A percentile compares a stretch with the other conserved stretches of the same genome.
Evolutionary conservation across 2,329 filamentous ascomycete species (phyloP).

Genomic region (Chrysoporthe austroafricana): DNA sequence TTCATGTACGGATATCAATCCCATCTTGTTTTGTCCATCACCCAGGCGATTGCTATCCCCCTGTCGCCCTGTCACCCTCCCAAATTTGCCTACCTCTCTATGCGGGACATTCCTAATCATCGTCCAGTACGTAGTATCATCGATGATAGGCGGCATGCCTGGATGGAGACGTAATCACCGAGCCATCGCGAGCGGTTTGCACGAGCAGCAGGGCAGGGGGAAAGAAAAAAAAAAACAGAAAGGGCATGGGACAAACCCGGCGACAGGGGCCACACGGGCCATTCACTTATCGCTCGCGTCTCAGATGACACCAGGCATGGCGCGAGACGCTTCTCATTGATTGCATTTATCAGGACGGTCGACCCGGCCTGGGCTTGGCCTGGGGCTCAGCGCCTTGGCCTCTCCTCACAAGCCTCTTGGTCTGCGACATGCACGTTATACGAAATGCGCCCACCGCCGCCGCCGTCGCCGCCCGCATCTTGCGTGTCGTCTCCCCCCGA

Average conservation of each 20-base stretch:
- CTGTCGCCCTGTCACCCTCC: not conserved
- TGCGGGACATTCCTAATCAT: not conserved
- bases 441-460: not conserved
- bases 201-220: not conserved
- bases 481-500: not conserved
- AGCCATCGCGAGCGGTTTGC: constrained; percentile 16
- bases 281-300: constrained; percentile 20
- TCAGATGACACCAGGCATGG: constrained; percentile 14
- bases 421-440: not conserved
- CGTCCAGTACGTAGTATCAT: constrained; percentile 9
- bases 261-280: constrained; percentile 15
- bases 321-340: constrained; percentile 11
- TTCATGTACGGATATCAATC: constrained; percentile 8
- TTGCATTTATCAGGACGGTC: not conserved
- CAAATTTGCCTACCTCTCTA: not conserved
- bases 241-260: constrained; percentile 4
- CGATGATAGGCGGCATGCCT: not conserved
- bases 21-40: constrained; percentile 1
- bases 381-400: not conserved
- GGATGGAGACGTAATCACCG: constrained; percentile 28
- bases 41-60: not conserved
- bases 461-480: not conserved
- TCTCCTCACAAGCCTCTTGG: not conserved
- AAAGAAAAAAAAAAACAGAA: not conserved
- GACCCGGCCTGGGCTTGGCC: not conserved